phyloP scores from a whole-genome alignment of 1,284 basidiomycete species.

The Porogramme epimiltina region DNA sequence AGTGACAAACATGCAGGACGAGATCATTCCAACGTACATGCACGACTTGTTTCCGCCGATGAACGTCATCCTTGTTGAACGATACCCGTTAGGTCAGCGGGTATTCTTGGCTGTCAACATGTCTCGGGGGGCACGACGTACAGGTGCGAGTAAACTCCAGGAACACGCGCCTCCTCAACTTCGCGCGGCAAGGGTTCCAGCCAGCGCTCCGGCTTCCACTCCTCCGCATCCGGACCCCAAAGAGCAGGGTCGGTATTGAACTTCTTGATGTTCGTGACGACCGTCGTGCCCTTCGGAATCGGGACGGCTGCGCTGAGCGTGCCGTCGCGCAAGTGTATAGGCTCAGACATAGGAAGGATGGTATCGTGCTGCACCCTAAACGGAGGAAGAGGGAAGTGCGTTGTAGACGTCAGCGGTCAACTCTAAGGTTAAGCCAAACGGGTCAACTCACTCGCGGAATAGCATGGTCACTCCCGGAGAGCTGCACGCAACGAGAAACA shows the following conservation, averaged over 20 bases:
- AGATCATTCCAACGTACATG: conserved; percentile 25
- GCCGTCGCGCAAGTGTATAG: conserved; percentile 17
- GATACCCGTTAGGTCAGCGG: conserved; percentile 7
- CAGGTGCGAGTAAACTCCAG: conserved; percentile 11
- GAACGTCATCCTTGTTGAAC: conserved; percentile 32
- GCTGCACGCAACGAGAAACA: too few relatives aligned
- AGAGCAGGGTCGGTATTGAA: not conserved
- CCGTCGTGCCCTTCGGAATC: conserved; percentile 11
- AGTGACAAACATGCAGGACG: not conserved
- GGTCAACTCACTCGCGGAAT: too few relatives aligned
- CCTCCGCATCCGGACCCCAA: conserved; percentile 6
- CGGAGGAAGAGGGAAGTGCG: too few relatives aligned
- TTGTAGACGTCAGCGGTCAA: too few relatives aligned
- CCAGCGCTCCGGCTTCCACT: conserved; percentile 12
- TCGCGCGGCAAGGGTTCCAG: conserved; percentile 8
- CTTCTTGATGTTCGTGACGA: conserved; percentile 8
- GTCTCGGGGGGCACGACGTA: not conserved
- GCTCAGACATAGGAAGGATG: too few relatives aligned
- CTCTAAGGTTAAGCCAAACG: too few relatives aligned
- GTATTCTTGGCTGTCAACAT: conserved; percentile 17
- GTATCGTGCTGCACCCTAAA: too few relatives aligned
- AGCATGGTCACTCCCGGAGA: too few relatives aligned
- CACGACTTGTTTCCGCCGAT: conserved; percentile 31
- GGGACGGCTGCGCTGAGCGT: conserved; percentile 5
- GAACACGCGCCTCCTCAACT: conserved; percentile 7